Percentiles rank a stretch among this genome's conserved stretches.
Evolutionary conservation across 2,329 filamentous ascomycete genomes (phyloP).

Genomic region (Zasmidium citrigriseum): DNA sequence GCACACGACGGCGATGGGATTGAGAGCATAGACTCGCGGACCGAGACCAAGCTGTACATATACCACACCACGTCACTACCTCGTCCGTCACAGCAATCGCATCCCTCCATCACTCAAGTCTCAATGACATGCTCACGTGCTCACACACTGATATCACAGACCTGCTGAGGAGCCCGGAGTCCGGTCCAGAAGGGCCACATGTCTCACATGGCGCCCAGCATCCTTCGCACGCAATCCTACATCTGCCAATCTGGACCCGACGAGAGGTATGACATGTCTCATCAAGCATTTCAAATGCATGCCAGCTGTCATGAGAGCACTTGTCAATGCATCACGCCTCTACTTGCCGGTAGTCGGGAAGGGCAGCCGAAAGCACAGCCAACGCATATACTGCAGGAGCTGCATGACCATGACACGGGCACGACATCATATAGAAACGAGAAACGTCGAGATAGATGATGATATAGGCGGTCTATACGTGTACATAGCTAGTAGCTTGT

Average conservation of each 20-base stretch:
- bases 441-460: not conserved
- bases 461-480: not conserved
- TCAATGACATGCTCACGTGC: not conserved
- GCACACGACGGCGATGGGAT: not conserved
- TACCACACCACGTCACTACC: not conserved
- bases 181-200: not conserved
- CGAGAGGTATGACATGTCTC: not conserved
- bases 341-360: not conserved
- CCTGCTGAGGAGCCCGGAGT: not conserved
- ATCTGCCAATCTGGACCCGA: not conserved
- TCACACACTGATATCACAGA: not conserved
- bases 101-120: not conserved
- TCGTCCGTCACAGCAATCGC: not conserved
- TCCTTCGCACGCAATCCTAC: not conserved
- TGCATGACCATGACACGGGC: not conserved
- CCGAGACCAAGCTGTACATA: conserved; percentile 4
- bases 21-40: not conserved
- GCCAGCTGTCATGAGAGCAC: not conserved
- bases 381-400: not conserved
- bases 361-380: not conserved
- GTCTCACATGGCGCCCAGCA: not conserved
- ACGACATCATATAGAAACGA: not conserved
- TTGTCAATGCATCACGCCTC: not conserved
- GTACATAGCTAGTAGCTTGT: not conserved
- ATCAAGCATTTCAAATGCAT: not conserved